phyloP scores from a whole-genome alignment of 805 yeast genomes.

The Myxozyma nipponensis region DNA sequence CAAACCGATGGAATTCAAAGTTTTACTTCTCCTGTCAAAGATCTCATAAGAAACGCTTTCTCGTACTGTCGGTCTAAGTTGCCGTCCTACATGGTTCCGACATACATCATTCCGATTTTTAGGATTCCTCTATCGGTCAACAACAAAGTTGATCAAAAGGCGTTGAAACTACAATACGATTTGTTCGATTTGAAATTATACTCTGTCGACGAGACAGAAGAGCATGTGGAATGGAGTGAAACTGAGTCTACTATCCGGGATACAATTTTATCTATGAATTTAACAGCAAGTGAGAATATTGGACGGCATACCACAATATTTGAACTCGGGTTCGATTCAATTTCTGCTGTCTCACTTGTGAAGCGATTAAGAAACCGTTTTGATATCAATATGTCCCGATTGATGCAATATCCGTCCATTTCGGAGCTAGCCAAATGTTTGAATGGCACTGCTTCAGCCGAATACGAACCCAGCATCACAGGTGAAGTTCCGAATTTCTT shows the following conservation, averaged over 20 bases:
- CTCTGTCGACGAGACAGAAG: background rate
- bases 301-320: conserved; percentile 20
- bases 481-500: background rate
- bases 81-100: conserved; percentile 32
- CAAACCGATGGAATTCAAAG: background rate
- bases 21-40: background rate
- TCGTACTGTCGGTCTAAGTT: conserved; percentile 7
- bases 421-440: conserved; percentile 12
- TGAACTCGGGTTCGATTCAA: conserved; percentile 32
- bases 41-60: background rate
- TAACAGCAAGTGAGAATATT: background rate
- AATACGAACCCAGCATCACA: background rate
- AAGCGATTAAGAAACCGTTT: conserved; percentile 7
- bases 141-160: conserved; percentile 28
- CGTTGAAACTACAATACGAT: conserved; percentile 12
- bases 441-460: background rate
- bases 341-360: conserved; percentile 24
- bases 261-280: conserved; percentile 1
- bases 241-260: conserved; percentile 14
- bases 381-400: background rate
- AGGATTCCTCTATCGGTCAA: conserved; percentile 28
- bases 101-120: conserved; percentile 22
- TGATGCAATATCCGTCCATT: too few relatives aligned
- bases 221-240: conserved; percentile 3
- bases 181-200: background rate